phyloP scores from a whole-genome alignment of 2,329 filamentous ascomycete species.

The Blastomyces emzantsi region DNA sequence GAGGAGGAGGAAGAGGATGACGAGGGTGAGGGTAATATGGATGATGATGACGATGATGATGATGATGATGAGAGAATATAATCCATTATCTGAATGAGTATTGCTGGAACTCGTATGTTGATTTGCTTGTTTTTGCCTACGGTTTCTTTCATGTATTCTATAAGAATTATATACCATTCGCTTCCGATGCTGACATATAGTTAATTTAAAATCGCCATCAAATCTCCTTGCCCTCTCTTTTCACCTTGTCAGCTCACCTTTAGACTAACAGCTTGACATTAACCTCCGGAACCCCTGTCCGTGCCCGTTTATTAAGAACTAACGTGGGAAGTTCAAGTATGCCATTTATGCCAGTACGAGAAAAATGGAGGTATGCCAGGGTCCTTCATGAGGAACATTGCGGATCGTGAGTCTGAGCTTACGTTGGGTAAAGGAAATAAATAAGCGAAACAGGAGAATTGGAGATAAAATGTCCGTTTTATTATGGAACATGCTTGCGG shows the following conservation, averaged over 20 bases:
- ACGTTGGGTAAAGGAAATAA: neutral
- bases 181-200: neutral
- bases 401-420: neutral
- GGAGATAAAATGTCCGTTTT: neutral
- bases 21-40: neutral
- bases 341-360: neutral
- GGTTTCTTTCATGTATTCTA: neutral
- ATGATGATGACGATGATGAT: neutral
- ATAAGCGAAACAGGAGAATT: neutral
- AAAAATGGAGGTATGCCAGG: neutral
- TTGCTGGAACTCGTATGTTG: neutral
- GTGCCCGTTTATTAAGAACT: neutral
- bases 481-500: neutral
- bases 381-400: no score
- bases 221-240: neutral
- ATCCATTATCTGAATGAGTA: neutral
- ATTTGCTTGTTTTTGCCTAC: neutral
- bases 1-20: slow-evolving; percentile 1
- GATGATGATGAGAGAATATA: neutral
- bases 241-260: neutral
- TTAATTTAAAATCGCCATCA: neutral
- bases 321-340: no score
- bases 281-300: neutral
- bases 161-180: no score
- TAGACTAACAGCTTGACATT: neutral